Conservation (phyloP, 495 filamentous ascomycete genomes). For the Aspergillus carlsbadensis region DNA sequence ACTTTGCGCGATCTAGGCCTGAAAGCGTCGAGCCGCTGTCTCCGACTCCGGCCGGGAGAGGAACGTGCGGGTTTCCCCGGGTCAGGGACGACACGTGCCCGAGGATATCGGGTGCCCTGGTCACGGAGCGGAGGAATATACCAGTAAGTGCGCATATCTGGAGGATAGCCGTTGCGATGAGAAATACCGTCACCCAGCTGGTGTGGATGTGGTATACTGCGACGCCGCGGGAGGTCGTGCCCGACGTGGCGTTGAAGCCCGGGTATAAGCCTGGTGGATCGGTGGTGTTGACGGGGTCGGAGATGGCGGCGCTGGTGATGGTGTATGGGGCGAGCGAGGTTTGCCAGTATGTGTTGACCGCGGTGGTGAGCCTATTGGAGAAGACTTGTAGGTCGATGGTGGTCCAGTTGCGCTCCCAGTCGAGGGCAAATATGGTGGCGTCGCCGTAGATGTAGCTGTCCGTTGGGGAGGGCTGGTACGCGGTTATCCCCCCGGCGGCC, state of each 20-base stretch:
- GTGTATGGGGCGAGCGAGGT: background rate
- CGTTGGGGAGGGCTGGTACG: background rate
- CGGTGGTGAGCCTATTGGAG: background rate
- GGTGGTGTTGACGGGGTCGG: too few relatives aligned
- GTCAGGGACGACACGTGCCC: constrained; percentile 9
- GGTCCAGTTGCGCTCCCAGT: background rate
- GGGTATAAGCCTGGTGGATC: too few relatives aligned
- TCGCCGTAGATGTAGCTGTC: constrained; percentile 3
- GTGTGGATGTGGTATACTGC: too few relatives aligned
- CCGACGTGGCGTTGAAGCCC: too few relatives aligned
- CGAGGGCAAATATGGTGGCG: background rate
- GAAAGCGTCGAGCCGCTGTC: constrained; percentile 3
- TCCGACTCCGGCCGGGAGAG: constrained; percentile 2
- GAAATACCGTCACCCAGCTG: too few relatives aligned
- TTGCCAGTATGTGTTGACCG: background rate
- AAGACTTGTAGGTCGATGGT: background rate
- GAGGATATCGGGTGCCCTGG: constrained; percentile 8
- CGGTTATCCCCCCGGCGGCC: too few relatives aligned
- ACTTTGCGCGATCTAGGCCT: background rate
- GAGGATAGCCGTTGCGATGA: background rate
- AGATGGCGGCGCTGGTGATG: too few relatives aligned
- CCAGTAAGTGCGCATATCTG: background rate
- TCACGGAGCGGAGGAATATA: background rate
- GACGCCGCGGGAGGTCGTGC: too few relatives aligned
- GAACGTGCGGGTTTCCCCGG: background rate